Evolutionary conservation across 2,329 filamentous ascomycete species (phyloP), one percentile per base, ranked within the genome.

Genomic region (Paecilomyces niveus): DNA sequence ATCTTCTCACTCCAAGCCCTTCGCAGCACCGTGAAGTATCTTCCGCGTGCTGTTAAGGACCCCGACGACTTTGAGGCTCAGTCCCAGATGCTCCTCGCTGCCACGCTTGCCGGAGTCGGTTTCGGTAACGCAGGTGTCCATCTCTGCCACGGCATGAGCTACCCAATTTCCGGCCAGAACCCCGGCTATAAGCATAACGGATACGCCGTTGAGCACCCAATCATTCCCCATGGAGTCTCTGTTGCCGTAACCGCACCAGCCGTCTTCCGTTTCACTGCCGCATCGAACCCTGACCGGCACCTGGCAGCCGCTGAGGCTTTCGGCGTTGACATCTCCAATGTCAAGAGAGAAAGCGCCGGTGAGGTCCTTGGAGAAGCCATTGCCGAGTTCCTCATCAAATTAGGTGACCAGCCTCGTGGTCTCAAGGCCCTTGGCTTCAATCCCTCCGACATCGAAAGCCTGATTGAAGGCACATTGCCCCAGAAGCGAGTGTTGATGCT

Each of bases 91-190:
- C 82, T 99, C 31, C 84, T 99, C 21, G 94, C 94, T 2, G 89
- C 94, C 0, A 99, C 94, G 0, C 80, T 99, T 1, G 94, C 95
- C 0, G 94, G 94, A 53, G 92, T 99, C 2, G 94, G 94, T 0
- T 99, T 99, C 72, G 94, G 95, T 21, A 99, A 99, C 68, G 95
- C 95, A 1, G 94, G 95, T 54, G 94, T 99, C 2, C 94, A 99
- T 77, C 80, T 90, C 9, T 90, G 88, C 72, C 88, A 90, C 71
- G 88, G 93, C 71, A 97, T 99, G 93, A 95, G 90, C 24, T 99
- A 99, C 70, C 94, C 94, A 18, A 96, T 99, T 69, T 96, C 91
- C 0, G 90, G 92, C 31, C 92, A 97, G 72, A 99, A 99, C 72
- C 90, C 90, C 0, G 88, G 89, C 4, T 97, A 97, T 77, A 87